Base-by-base conservation (phyloP, 2,329 filamentous ascomycete genomes). In the Pseudocercospora crystallina region DNA sequence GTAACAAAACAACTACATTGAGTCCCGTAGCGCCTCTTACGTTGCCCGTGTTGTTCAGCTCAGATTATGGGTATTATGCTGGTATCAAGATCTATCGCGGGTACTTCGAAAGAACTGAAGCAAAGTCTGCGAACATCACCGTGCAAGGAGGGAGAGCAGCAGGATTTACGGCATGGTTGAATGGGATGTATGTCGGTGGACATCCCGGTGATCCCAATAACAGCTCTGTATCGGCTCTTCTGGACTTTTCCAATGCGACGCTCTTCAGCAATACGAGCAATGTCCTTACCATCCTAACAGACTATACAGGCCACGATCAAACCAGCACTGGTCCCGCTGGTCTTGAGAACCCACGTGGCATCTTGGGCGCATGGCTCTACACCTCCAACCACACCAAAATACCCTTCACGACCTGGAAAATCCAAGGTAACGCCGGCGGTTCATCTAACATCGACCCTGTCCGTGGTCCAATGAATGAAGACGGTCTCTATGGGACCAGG, bases 261-360 rank as follows among this genome's bases (percentile, higher is more conserved):
- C 58, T 40, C 0, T 7, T 26, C 20, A 26, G 20, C 20, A 63
- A 60, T 0, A 63, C 59, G 0, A 65, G 73, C 0, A 81, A 81
- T 48, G 64, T 78, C 2, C 69, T 83, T 5, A 74, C 82, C 4
- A 67, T 83, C 2, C 70, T 83, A n/a, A 77, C 81, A 63, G 79
- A 85, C 59, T 77, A 84, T 65, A 81, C 78, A 8, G 82, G 82
- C 7, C 80, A 84, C 60, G 81, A 83, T 40, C 71, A 80, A 17
- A 77, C 75, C 0, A 71, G 71, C 1, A 67, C 69, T 8, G 59
- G 58, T 1, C 70, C 80, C 76, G 84, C 84, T 42, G 73, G 71
- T 0, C 76, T 78, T 7, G 69, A 74, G 5, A 73, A 77, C 12
- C 72, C 77, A 8, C 69, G 79, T 35, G 80, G 80, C 5, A 80